Evolutionary conservation across 495 filamentous ascomycete species (phyloP), one percentile per base, ranked within the genome.

Genomic region (Xylaria flabelliformis): DNA sequence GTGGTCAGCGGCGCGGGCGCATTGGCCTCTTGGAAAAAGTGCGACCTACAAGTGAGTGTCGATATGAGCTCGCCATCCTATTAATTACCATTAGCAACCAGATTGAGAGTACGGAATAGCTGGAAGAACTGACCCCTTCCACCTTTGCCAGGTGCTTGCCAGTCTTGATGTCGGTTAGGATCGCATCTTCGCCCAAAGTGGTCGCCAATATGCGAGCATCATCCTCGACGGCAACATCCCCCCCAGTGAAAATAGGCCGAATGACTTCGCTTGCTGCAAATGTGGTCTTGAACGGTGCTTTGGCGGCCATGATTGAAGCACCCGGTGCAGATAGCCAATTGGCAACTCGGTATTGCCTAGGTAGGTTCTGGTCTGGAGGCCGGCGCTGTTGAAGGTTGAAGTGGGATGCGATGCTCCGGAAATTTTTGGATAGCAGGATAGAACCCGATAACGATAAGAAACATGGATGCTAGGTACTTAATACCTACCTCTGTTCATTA

Each of bases 51-150:
- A 55, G 93, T 90, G 63, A 99, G 79, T 9, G 94, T 93, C 26
- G 97, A 97, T 58, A 98, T 92, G 13, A 90, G 83, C 80, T 99
- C 96, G 76, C 93, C 96, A 88, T 98, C 97, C 94, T 97, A 80
- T 41, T 55, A 46, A 53, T 17, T 17, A 44, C 26, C 12, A 26
- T 65, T 15, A 65, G 63, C 63, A 9, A 32, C 9, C 17, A 12
- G 41, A n/a, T 39, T 6, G 44, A 50, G 24, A 19, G 44, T 29
- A 17, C 24, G 19, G 36, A 10, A 34, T 69, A 42, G 64, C 6
- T 29, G 13, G 53, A 64, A 34, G 29, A 41, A 86, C 90, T 69
- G 83, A 97, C 94, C 73, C 96, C 97, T 85, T 98, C 96, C 67
- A 98, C 89, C 66, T 92, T 91, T 26, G 91, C 91, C 58, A 98